A percentile compares a stretch with the other conserved stretches of the same genome.
Evolutionary conservation across 2,329 filamentous ascomycete genomes (phyloP).

Genomic region (Coniochaeta sp.): DNA sequence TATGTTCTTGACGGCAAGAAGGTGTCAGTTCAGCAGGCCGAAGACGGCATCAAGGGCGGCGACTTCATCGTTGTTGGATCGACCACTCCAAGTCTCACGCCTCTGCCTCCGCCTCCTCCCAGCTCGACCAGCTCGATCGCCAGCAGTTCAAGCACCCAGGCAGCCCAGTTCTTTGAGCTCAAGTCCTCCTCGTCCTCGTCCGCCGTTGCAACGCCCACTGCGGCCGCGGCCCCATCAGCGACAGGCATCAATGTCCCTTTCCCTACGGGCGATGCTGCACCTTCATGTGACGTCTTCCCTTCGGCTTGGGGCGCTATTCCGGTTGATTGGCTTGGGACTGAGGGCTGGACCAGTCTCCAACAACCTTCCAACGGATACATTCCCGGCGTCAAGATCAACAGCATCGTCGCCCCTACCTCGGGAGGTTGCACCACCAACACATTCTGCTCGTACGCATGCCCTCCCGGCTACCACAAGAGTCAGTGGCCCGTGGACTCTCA

Average conservation of each 20-base stretch:
- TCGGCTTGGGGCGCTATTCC: slow-evolving; percentile 70
- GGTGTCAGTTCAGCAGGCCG: slow-evolving; percentile 57
- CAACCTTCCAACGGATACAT: slow-evolving; percentile 40
- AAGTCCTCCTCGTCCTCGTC: slow-evolving; percentile 21
- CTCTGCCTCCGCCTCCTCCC: slow-evolving; percentile 20
- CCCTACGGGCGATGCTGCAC: slow-evolving; percentile 60
- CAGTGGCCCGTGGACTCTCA: slow-evolving; percentile 74
- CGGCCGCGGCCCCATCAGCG: slow-evolving; percentile 16
- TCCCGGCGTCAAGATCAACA: slow-evolving; percentile 47
- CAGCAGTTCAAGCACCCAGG: slow-evolving; percentile 25
- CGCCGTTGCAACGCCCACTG: slow-evolving; percentile 18
- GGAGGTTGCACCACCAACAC: slow-evolving; percentile 54
- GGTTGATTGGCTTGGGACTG: slow-evolving; percentile 59
- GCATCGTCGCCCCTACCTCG: slow-evolving; percentile 55
- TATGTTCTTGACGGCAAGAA: slow-evolving; percentile 60
- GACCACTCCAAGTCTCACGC: slow-evolving; percentile 43
- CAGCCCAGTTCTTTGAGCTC: slow-evolving; percentile 45
- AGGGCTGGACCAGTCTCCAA: slow-evolving; percentile 78
- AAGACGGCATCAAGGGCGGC: slow-evolving; percentile 63
- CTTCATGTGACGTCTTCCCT: slow-evolving; percentile 62
- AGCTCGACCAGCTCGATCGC: slow-evolving; percentile 21
- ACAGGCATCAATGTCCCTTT: slow-evolving; percentile 60
- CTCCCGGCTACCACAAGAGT: slow-evolving; percentile 82
- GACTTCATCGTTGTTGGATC: slow-evolving; percentile 60
- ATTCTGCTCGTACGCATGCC: slow-evolving; percentile 92